These are phyloP conservation scores for Penicilliopsis zonata DNA, from an alignment of 495 filamentous ascomycete species.

Conservation along the genomic window DNA sequence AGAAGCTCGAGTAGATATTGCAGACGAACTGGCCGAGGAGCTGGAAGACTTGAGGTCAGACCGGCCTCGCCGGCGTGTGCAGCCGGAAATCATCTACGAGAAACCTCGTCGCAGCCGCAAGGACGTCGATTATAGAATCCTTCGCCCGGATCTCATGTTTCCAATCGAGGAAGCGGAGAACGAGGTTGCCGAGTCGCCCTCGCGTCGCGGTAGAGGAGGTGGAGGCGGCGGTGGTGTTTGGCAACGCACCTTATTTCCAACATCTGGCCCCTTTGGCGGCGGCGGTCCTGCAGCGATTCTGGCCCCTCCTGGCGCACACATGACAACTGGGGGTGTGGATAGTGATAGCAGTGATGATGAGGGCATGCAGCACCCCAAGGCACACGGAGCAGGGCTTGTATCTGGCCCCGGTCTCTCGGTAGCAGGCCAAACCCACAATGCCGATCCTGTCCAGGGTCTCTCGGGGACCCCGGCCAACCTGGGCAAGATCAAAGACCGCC, in stretches of 20 bases:
- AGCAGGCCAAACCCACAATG: constrained; percentile 47
- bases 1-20: constrained; percentile 34
- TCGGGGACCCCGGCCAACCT: constrained; percentile 71
- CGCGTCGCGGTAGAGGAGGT: constrained; percentile 45
- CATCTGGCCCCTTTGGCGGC: constrained; percentile 86
- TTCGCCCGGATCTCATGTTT: constrained; percentile 57
- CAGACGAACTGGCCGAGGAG: constrained; percentile 72
- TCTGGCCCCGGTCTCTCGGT: constrained; percentile 42
- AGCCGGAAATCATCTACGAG: constrained; percentile 46
- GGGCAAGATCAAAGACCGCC: constrained; percentile 77
- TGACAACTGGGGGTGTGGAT: constrained; percentile 64
- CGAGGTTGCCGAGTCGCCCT: constrained; percentile 53
- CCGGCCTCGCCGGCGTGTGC: constrained; percentile 37
- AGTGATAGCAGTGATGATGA: constrained; percentile 98
- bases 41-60: constrained; percentile 52
- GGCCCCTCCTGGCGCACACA: constrained; percentile 61
- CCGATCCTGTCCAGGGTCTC: constrained; percentile 47
- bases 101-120: constrained; percentile 44
- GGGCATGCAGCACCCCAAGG: constrained; percentile 38
- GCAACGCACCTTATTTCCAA: constrained; percentile 72
- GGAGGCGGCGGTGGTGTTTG: constrained; percentile 39
- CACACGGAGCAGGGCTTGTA: constrained; percentile 52
- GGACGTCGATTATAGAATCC: constrained; percentile 61
- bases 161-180: constrained; percentile 55
- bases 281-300: constrained; percentile 60